Evolutionary conservation across 108 stramenopile species (phyloP).

Genomic region (Skeletonema tropicum): DNA sequence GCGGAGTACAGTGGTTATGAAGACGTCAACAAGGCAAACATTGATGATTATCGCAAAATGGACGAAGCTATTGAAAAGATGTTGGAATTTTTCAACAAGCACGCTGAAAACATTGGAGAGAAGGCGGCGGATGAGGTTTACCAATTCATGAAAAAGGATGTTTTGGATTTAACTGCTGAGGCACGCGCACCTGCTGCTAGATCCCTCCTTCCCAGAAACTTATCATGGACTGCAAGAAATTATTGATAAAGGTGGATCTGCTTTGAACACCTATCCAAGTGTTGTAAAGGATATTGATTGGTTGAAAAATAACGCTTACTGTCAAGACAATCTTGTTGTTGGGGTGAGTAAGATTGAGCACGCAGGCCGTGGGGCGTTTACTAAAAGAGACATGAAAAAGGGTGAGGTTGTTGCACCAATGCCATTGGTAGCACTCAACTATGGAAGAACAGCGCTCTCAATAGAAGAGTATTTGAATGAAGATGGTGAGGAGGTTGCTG

Average conservation of each 20-base stretch:
- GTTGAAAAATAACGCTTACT: constrained; percentile 57
- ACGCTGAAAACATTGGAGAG: constrained; percentile 19
- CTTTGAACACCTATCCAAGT: constrained; percentile 61
- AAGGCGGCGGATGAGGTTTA: constrained; percentile 1
- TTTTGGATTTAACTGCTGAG: constrained; percentile 15
- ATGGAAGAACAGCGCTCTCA: constrained; percentile 43
- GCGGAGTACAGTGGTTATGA: constrained; percentile 57
- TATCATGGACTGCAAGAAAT: constrained; percentile 15
- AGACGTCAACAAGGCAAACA: constrained; percentile 47
- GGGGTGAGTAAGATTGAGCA: constrained; percentile 50
- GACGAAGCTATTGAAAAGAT: constrained; percentile 42
- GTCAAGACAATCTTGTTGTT: constrained; percentile 56
- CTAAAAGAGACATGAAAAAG: constrained; percentile 44
- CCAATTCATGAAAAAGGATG: neutral
- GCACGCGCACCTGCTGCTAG: constrained; percentile 16
- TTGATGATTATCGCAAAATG: constrained; percentile 46
- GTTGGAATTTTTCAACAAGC: constrained; percentile 40
- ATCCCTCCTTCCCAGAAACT: constrained; percentile 16
- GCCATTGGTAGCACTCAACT: constrained; percentile 28
- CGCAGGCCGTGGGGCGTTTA: constrained; percentile 70
- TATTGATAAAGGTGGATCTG: constrained; percentile 9
- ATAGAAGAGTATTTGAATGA: constrained; percentile 33
- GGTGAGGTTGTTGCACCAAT: constrained; percentile 28
- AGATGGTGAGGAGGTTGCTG: constrained; percentile 23
- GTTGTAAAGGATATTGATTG: constrained; percentile 42